Evolutionary conservation across 2,329 filamentous ascomycete species (phyloP).

Genomic region (Eurotiales sp.): DNA sequence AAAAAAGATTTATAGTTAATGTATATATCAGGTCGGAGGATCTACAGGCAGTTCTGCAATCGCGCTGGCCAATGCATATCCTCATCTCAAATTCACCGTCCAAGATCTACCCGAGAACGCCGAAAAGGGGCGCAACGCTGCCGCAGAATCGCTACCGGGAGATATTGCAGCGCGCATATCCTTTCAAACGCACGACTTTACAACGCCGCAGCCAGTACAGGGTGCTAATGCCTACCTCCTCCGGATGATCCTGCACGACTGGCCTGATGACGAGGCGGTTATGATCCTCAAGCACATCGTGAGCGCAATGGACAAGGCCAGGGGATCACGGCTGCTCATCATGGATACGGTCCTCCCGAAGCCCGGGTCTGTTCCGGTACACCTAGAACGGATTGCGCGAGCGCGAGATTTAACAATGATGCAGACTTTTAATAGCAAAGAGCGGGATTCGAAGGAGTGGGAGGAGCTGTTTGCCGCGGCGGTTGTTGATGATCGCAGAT

Average conservation of each 20-base stretch:
- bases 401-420: constrained; percentile 32
- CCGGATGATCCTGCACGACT: constrained; percentile 39
- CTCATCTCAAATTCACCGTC: constrained; percentile 34
- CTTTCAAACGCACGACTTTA: constrained; percentile 32
- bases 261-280: constrained; percentile 31
- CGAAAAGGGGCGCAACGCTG: neutral
- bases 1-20: no score
- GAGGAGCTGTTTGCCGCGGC: constrained; percentile 21
- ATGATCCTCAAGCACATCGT: constrained; percentile 31
- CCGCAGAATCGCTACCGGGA: neutral
- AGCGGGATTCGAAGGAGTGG: constrained; percentile 29
- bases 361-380: constrained; percentile 17
- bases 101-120: constrained; percentile 1
- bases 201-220: constrained; percentile 26
- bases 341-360: constrained; percentile 32
- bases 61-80: constrained; percentile 51
- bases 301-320: constrained; percentile 25
- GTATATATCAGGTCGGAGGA: constrained; percentile 42
- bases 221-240: constrained; percentile 29
- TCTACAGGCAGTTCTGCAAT: constrained; percentile 56
- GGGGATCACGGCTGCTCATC: constrained; percentile 26
- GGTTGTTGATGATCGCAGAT: constrained; percentile 17
- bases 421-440: constrained; percentile 30
- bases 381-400: constrained; percentile 19
- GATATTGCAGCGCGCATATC: constrained; percentile 12